phyloP scores from a whole-genome alignment of 2,329 filamentous ascomycete species.

The Ambrosiella cleistominuta region DNA sequence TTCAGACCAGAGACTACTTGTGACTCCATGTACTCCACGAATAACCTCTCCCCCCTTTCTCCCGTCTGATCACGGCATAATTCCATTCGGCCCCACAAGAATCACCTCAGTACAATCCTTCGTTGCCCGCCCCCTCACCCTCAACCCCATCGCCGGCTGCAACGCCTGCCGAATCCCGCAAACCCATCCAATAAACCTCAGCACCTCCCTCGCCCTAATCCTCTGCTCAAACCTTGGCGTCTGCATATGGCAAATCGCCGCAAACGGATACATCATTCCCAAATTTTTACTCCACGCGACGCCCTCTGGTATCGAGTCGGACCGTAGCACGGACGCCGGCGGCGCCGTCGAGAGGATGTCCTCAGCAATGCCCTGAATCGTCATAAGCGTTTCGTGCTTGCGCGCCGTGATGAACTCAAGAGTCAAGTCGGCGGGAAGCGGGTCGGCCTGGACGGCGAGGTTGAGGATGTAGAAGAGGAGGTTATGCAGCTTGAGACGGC shows the following conservation, averaged over 20 bases:
- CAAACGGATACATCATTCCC: slow-evolving; percentile 13
- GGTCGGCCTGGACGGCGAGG: slow-evolving; percentile 1
- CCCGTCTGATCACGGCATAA: neutral
- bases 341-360: slow-evolving; percentile 6
- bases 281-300: slow-evolving; percentile 9
- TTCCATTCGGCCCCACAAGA: slow-evolving; percentile 14
- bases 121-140: slow-evolving; percentile 6
- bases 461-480: slow-evolving; percentile 9
- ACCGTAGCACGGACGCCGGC: neutral
- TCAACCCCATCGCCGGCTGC: slow-evolving; percentile 5
- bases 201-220: slow-evolving; percentile 6
- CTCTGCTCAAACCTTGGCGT: slow-evolving; percentile 8
- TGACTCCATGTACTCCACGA: no score
- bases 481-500: slow-evolving; percentile 10
- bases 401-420: neutral
- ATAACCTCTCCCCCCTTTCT: neutral
- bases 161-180: slow-evolving; percentile 12
- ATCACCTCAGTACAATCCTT: neutral
- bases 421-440: neutral
- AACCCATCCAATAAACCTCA: slow-evolving; percentile 10
- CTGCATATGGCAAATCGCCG: slow-evolving; percentile 11
- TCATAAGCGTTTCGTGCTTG: slow-evolving; percentile 2
- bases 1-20: no score
- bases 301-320: neutral
- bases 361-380: slow-evolving; percentile 6